Base-by-base conservation (phyloP, 352 stramenopile genomes). In the Stramenopiles sp. region DNA sequence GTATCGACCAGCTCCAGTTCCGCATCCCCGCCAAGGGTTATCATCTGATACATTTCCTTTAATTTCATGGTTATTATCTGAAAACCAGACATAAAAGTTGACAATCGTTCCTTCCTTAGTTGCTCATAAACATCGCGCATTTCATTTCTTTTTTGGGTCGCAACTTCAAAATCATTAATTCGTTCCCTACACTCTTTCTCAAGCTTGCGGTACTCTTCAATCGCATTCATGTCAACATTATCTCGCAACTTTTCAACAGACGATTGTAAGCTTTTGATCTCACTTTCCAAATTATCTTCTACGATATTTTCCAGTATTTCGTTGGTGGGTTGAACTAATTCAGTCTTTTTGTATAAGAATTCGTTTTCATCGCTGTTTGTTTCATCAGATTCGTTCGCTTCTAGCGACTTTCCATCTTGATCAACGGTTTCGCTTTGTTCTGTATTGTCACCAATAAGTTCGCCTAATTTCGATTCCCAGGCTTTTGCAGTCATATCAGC, bases 41-140 rank as follows among this genome's bases (percentile, higher is more conserved):
- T 97, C 86, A 88, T 90, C 87, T 99, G 95, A 84, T 99, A 99
- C 96, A 99, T 99, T 84, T 99, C 97, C 89, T 99, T 99, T 27
- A 99, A 88, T 85, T 99, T 99, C 55, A 99, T 78, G 31, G 96
- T 98, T 87, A 99, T 99, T 29, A 89, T 85, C 32, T 92, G 93
- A 87, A 99, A 99, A 7, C 97, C 97, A 30, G 94, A 90, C 96
- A 99, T 99, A 85, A 99, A 99, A 85, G 98, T 96, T 80, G 98
- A 94, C 30, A 99, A 88, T 27, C 97, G 93, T 83, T 98, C 91
- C 71, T 94, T 92, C 44, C 96, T 92, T 30, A 99, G 89, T 44
- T 98, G 92, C 81, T 99, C 97, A 85, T 98, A 97, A 81, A 93
- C 89, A 81, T 94, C 91, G 0, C 95, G 91, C 75, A 95, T 95